phyloP scores from a whole-genome alignment of 805 yeast species.

The Helenozyma rhizophorensis region DNA sequence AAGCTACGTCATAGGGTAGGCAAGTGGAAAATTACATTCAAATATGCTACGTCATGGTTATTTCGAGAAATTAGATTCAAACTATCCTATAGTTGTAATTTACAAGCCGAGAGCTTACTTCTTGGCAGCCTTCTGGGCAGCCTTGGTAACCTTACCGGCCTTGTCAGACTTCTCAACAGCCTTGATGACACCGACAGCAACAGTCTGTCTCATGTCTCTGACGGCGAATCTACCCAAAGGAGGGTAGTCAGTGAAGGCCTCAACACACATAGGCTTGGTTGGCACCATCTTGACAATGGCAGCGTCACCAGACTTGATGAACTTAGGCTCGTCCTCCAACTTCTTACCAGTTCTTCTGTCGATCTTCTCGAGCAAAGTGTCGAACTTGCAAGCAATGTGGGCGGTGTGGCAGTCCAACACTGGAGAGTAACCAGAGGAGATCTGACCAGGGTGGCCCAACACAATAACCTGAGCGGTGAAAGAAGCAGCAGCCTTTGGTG shows the following conservation, averaged over 20 bases:
- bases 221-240: constrained; percentile 55
- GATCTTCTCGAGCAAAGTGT: constrained; percentile 73
- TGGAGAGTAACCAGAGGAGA: constrained; percentile 88
- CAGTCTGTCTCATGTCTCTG: constrained; percentile 99
- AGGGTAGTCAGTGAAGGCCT: constrained; percentile 42
- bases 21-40: no score
- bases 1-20: no score
- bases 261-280: constrained; percentile 43
- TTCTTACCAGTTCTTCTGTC: constrained; percentile 64
- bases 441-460: constrained; percentile 91
- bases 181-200: constrained; percentile 99
- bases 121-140: constrained; percentile 18
- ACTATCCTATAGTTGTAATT: no score
- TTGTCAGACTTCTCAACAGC: constrained; percentile 44
- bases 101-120: constrained; percentile 9
- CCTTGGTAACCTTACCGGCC: constrained; percentile 17
- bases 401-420: constrained; percentile 91
- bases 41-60: no score
- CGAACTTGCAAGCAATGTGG: constrained; percentile 88
- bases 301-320: constrained; percentile 37
- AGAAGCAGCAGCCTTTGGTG: constrained; percentile 74
- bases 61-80: no score
- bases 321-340: constrained; percentile 30
- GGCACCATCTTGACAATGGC: constrained; percentile 41
- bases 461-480: constrained; percentile 83